Evolutionary conservation across 192 early-diverging fungal genomes (phyloP), one percentile per base, ranked within the genome.

Genomic region (Backusella westeae): DNA sequence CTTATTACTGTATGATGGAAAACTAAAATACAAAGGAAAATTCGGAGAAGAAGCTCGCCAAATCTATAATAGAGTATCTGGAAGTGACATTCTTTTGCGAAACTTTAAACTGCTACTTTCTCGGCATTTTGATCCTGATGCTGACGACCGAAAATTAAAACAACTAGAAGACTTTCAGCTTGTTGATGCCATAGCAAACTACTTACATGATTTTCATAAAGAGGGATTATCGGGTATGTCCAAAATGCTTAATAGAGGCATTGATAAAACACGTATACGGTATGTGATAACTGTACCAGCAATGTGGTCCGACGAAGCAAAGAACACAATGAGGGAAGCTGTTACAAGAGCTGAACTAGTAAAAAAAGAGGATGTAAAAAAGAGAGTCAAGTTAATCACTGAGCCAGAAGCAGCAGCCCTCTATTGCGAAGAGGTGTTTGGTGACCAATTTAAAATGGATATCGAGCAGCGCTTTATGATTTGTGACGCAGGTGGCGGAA

Each of bases 401-500:
- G 82, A 85, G 69, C 86, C 87, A 21, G 87, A 89, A 72, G 87
- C 87, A 9, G 87, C 82, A 36, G 88, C 88, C 19, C 75, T 89
- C 44, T 89, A 89, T 59, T 85, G 86, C 38, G 85, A 87, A 77
- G 78, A 86, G 49, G 76, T 77, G 32, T 85, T 82, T 75, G 83
- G 84, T 7, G 82, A 87, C 15, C 84, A 85, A 52, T 87, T 87
- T 71, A 83, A 85, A 71, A 65, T 87, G 36, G 76, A 78, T 42
- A 84, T 85, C 63, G 82, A 83, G 5, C 84, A 87, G 49, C 80
- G 79, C 10, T 87, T 87, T 71, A 85, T 87, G 84, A 85, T 87
- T 83, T 87, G 86, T 63, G 86, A 87, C 80, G 86, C 86, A 63
- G 86, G 86, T 49, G 84, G 85, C 73, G 86, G 86, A 56, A 87